A percentile compares a stretch with the other conserved stretches of the same genome.
phyloP scores from a whole-genome alignment of 2,329 filamentous ascomycete genomes.

The Monosporascus sp. region DNA sequence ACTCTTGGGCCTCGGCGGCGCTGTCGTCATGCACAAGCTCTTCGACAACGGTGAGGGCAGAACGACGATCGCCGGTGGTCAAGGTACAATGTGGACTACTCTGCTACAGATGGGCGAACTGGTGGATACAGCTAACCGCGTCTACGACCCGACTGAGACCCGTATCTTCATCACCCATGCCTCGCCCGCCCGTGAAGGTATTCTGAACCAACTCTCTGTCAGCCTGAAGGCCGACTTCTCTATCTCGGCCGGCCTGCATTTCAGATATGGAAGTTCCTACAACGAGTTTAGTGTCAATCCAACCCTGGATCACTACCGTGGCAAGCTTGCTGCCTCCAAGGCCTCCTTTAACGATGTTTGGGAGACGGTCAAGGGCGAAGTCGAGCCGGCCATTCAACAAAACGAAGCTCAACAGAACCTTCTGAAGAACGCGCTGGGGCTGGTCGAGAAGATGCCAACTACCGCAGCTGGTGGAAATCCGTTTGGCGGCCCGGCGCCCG shows the following conservation, averaged over 20 bases:
- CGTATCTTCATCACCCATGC: conserved; percentile 95
- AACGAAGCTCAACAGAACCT: conserved; percentile 93
- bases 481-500: conserved; percentile 74
- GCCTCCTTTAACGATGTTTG: conserved; percentile 98
- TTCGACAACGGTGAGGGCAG: conserved; percentile 98
- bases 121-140: conserved; percentile 94
- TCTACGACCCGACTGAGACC: conserved; percentile 97
- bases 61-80: conserved; percentile 95
- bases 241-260: conserved; percentile 93
- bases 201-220: conserved; percentile 95
- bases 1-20: conserved; percentile 86
- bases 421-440: conserved; percentile 80
- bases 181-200: conserved; percentile 90
- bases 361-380: conserved; percentile 96
- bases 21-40: conserved; percentile 99
- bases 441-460: conserved; percentile 97
- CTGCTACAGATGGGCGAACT: conserved; percentile 96
- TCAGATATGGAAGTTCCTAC: conserved; percentile 98
- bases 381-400: conserved; percentile 87
- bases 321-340: conserved; percentile 95
- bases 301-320: conserved; percentile 94
- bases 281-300: conserved; percentile 99
- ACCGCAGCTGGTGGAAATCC: conserved; percentile 94
- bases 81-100: conserved; percentile 99
- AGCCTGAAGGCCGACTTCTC: conserved; percentile 98